Evolutionary conservation across 176 grass and related monocot species (phyloP), one percentile per base, ranked within the genome.

Genomic region (Metroxylon sagu): DNA sequence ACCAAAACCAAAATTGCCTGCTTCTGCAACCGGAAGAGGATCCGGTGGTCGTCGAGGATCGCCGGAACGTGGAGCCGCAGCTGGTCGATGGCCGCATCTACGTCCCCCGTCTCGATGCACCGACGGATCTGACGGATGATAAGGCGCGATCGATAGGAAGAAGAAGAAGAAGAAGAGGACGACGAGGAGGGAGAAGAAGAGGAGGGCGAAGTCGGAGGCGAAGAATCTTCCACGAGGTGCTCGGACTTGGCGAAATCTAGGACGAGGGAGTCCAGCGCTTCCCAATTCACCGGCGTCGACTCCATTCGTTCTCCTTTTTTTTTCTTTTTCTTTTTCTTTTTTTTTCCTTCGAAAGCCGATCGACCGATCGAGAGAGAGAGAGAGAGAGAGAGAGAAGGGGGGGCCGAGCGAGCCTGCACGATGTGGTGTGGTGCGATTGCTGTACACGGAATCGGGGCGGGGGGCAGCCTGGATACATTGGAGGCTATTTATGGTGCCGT

Each of bases 21-120:
- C 69, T 98, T 98, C 66, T 98, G 87, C 57, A 98, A 71, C 54
- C 83, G 82, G 69, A 98, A 98, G 19, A 92, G 87, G 52, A 98
- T 76, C 50, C 93, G 93, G 66, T 83, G 87, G 70, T 92, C 87
- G 62, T 77, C 70, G 30, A 98, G 81, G 52, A 79, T 66, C n/a
- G 58, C 73, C 18, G 93, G 93, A 18, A 83, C 78, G 72, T 83
- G 75, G 54, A 63, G 56, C 16, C 82, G 88, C 69, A 98, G 80
- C 66, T 76, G 81, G 53, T 71, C 73, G 73, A 98, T 50, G 49
- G 88, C 88, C 8, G 76, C 81, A 26, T 98, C 87, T 30, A 92
- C 75, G 59, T 98, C 82, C 6, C 93, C 93, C 14, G 18, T 31
- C 88, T 98, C 84, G 78, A 85, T 17, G 43, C 15, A 48, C 55